These are phyloP conservation scores for Aspergillus nanangensis DNA, from an alignment of 495 filamentous ascomycete species.

Conservation along the genomic window DNA sequence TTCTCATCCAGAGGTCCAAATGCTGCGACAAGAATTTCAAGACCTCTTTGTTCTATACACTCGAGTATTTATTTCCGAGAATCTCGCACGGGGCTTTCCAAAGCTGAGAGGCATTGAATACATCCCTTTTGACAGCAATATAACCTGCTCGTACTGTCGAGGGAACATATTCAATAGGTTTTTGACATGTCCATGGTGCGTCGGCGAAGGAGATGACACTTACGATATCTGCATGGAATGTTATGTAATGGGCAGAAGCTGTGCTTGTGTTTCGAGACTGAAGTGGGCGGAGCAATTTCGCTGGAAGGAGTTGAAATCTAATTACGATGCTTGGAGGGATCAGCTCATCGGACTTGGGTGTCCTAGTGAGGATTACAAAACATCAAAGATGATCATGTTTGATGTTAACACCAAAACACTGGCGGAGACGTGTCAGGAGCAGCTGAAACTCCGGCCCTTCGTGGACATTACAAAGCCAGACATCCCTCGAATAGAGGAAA, in stretches of 20 bases:
- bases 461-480: slow-evolving; percentile 49
- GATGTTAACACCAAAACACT: slow-evolving; percentile 74
- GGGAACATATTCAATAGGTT: slow-evolving; percentile 98
- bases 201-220: slow-evolving; percentile 62
- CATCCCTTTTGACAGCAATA: slow-evolving; percentile 74
- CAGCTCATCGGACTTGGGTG: slow-evolving; percentile 66
- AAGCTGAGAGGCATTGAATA: slow-evolving; percentile 64
- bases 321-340: slow-evolving; percentile 76
- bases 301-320: slow-evolving; percentile 71
- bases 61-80: slow-evolving; percentile 75
- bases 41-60: slow-evolving; percentile 72
- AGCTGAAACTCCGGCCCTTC: slow-evolving; percentile 68
- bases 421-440: slow-evolving; percentile 86
- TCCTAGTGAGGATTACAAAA: too few relatives aligned
- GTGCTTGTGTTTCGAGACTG: slow-evolving; percentile 75
- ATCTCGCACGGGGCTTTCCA: slow-evolving; percentile 60
- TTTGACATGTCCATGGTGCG: slow-evolving; percentile 80
- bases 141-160: slow-evolving; percentile 93
- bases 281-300: slow-evolving; percentile 91
- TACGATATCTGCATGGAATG: slow-evolving; percentile 98
- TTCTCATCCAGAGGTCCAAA: slow-evolving; percentile 49
- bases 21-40: slow-evolving; percentile 73
- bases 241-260: slow-evolving; percentile 89
- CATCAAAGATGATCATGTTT: too few relatives aligned
- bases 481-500: slow-evolving; percentile 7